Evolutionary conservation across 2,329 filamentous ascomycete species (phyloP), one percentile per base, ranked within the genome.

Genomic region (Aspergillus sp.): DNA sequence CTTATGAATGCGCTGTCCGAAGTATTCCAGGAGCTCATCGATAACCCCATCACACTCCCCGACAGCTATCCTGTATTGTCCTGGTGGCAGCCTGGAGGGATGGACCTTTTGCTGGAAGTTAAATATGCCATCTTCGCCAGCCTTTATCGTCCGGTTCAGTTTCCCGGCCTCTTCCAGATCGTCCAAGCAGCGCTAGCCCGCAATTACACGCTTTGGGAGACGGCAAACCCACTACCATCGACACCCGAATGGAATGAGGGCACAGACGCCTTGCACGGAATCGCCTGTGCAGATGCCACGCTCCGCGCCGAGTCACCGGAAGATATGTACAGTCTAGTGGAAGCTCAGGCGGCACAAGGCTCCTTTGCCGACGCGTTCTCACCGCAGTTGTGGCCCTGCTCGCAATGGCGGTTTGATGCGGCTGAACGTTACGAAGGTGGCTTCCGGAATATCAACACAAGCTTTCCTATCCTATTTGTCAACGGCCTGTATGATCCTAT

Each of bases 311-410:
- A 20, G 5, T 32, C n/a, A 10, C 49, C 49, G 1, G 32, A 50
- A 22, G 49, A 46, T 6, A 38, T 50, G 32, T 50, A 50, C 43
- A 36, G 20, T 14, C 26, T 50, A 6, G n/a, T 50, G 14, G 41
- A 50, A 20, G 35, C 41, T 3, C 41, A 50, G 41, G 3, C 32
- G 2, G 9, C n/a, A 10, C 17, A 22, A 7, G 42, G 49, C 19
- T n/a, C 19, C 8, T 50, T 50, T 36, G 42, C 49, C 8, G 42
- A 45, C 24, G 49, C 17, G 11, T 45, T 50, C 20, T 8, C 36
- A 32, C 49, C 49, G 7, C 42, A 50, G 42, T n/a, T 41, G 20
- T 50, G 49, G 49, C 41, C 42, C 20, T 50, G 49, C 20, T 17
- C 42, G 7, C 49, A 50, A 20, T 50, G 49, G 49, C 22, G 16